Base-by-base conservation (phyloP, 371 early-diverging fungal genomes). In the Saksenaea oblongispora region DNA sequence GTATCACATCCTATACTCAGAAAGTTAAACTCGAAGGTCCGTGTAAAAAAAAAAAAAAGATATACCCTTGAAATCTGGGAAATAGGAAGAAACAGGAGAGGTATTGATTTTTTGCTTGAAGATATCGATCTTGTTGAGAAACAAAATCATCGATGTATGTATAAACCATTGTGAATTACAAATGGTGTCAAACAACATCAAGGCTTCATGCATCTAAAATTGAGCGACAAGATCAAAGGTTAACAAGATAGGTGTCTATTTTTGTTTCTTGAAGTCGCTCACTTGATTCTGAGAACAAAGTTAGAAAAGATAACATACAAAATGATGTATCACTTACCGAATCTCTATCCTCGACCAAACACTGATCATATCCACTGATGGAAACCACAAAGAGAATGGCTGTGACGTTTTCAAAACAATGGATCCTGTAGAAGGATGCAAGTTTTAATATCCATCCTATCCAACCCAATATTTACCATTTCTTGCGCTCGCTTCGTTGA, bases 91-190 rank as follows among this genome's bases (percentile, higher is more conserved):
- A 61, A 98, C 82, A 13, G 93, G 91, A 1, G 93, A 91, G 47
- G 78, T 72, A 55, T 80, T 69, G 26, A 98, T 85, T 78, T 97
- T 98, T 57, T 87, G 84, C 68, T 87, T 89, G 83, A 98, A 95
- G 18, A 97, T 85, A 72, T 98, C 98, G 56, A 96, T 93, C 82
- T 98, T 98, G 88, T 98, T 98, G 62, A 98, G 72, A 75, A 98
- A 95, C 53, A 98, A 82, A 64, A 98, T 96, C 76, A 97, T 93
- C 15, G 94, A 92, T 2, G 96, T 96, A 55, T 92, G 86, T 41
- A 84, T 82, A 74, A 98, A 96, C 96, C 97, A 96, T 70, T 89
- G 85, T 13, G 92, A 91, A 75, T 98, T 98, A 80, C 95, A 95
- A 65, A 96, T 94, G 27, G 94, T 93, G 78, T 96, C 95, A 71